Evolutionary conservation across 192 early-diverging fungal genomes (phyloP).

Genomic region (Podila horticola): DNA sequence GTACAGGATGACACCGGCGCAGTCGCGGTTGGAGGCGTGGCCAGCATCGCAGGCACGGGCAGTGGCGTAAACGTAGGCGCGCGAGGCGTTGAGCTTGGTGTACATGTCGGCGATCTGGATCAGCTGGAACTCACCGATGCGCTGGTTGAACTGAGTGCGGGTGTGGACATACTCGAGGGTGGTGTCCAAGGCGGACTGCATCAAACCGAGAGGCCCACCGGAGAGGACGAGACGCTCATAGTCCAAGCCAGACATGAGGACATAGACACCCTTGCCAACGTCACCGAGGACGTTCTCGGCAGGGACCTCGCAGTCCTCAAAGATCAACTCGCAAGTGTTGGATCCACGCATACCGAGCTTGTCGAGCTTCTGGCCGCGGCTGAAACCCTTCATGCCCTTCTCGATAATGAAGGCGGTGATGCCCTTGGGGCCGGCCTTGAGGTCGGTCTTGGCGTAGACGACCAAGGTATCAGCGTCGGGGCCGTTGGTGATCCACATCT

Average conservation of each 20-base stretch:
- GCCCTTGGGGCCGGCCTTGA: slow-evolving; percentile 80
- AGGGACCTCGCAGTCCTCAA: slow-evolving; percentile 94
- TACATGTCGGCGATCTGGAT: slow-evolving; percentile 98
- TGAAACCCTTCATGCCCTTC: slow-evolving; percentile 89
- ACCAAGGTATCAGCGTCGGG: slow-evolving; percentile 91
- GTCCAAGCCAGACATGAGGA: slow-evolving; percentile 95
- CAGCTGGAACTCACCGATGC: slow-evolving; percentile 91
- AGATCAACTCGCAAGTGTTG: slow-evolving; percentile 94
- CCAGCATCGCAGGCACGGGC: slow-evolving; percentile 87
- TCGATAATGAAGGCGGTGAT: slow-evolving; percentile 97
- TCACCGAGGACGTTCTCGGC: slow-evolving; percentile 87
- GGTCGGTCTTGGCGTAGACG: slow-evolving; percentile 92
- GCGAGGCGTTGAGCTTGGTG: slow-evolving; percentile 92
- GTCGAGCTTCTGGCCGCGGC: slow-evolving; percentile 87
- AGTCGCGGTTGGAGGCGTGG: slow-evolving; percentile 87
- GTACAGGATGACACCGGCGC: slow-evolving; percentile 94
- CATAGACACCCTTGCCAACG: slow-evolving; percentile 91
- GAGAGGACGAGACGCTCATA: slow-evolving; percentile 90
- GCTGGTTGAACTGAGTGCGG: slow-evolving; percentile 87
- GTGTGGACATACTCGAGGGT: slow-evolving; percentile 87
- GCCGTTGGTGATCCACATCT: slow-evolving; percentile 98
- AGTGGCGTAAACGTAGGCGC: slow-evolving; percentile 91
- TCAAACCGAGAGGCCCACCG: slow-evolving; percentile 89
- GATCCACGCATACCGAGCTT: slow-evolving; percentile 97
- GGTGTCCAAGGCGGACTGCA: slow-evolving; percentile 89